Percentiles rank a stretch among this genome's conserved stretches.
phyloP scores from a whole-genome alignment of 352 stramenopile genomes.

The Globisporangium carolinianum region DNA sequence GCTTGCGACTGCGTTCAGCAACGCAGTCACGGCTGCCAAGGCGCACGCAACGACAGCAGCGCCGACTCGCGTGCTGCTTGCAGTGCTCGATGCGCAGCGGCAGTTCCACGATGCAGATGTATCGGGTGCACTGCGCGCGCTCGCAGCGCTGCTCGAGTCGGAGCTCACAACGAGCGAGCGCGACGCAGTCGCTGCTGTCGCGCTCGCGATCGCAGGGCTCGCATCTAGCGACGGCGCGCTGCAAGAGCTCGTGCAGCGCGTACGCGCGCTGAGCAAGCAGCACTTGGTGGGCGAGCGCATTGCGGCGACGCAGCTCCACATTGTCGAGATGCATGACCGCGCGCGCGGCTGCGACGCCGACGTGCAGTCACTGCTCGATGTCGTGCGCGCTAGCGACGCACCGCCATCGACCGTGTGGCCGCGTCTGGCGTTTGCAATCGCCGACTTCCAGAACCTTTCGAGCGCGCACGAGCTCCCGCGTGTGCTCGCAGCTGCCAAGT shows the following conservation, averaged over 20 bases:
- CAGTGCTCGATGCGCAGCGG: conserved; percentile 7
- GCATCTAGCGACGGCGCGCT: conserved; percentile 10
- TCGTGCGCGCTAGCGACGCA: conserved; percentile 16
- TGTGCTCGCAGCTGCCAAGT: not conserved
- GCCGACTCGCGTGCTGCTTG: not conserved
- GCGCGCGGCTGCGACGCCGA: conserved; percentile 13
- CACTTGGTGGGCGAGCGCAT: conserved; percentile 14
- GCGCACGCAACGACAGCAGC: not conserved
- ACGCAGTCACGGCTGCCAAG: conserved; percentile 8
- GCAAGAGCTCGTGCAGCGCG: not conserved
- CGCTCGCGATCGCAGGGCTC: conserved; percentile 29
- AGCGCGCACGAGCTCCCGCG: conserved; percentile 1
- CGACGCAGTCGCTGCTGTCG: conserved; percentile 23
- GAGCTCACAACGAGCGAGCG: conserved; percentile 6
- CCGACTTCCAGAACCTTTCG: conserved; percentile 25
- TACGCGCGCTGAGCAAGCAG: conserved; percentile 23
- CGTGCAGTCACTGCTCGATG: conserved; percentile 21
- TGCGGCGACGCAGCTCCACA: conserved; percentile 13
- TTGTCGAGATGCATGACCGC: conserved; percentile 40
- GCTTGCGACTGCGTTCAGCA: not conserved
- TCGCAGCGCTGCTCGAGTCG: not conserved
- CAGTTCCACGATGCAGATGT: conserved; percentile 6
- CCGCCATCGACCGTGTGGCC: conserved; percentile 15
- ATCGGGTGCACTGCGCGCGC: not conserved
- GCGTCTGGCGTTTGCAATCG: conserved; percentile 25